Evolutionary conservation across 768 basidiomycete genomes (phyloP).

Genomic region (Russula sp.): DNA sequence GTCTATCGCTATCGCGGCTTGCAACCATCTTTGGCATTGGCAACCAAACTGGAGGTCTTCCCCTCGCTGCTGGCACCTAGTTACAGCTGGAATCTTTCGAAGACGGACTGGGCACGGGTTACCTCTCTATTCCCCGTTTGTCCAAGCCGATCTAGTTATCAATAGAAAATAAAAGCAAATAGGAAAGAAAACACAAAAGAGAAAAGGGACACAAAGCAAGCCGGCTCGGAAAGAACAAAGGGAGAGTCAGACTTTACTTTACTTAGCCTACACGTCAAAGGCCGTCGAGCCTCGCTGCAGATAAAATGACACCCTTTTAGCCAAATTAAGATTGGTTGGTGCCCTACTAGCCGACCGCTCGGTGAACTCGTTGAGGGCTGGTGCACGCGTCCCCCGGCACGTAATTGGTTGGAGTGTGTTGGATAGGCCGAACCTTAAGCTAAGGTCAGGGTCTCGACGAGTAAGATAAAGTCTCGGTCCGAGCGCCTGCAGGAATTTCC

Average conservation of each 20-base stretch:
- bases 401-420: not conserved
- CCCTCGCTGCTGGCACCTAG: not conserved
- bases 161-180: not conserved
- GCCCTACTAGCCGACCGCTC: not conserved
- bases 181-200: not conserved
- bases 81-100: not conserved
- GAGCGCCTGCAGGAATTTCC: not conserved
- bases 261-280: slow-evolving; percentile 17
- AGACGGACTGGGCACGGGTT: not conserved
- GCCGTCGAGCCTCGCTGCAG: not conserved
- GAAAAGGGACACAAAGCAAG: not conserved
- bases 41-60: not conserved
- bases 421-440: slow-evolving; percentile 17
- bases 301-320: slow-evolving; percentile 12
- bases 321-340: slow-evolving; percentile 18
- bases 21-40: not conserved
- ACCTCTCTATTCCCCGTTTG: slow-evolving; percentile 15
- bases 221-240: slow-evolving; percentile 5
- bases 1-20: not conserved
- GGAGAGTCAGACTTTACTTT: slow-evolving; percentile 5
- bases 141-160: slow-evolving; percentile 11
- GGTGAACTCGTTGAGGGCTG: not conserved
- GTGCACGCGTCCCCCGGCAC: not conserved
- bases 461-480: not conserved
- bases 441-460: slow-evolving; percentile 24